Conservation (phyloP, 2,329 filamentous ascomycete genomes). For the Sporothrix brunneoviolacea region DNA sequence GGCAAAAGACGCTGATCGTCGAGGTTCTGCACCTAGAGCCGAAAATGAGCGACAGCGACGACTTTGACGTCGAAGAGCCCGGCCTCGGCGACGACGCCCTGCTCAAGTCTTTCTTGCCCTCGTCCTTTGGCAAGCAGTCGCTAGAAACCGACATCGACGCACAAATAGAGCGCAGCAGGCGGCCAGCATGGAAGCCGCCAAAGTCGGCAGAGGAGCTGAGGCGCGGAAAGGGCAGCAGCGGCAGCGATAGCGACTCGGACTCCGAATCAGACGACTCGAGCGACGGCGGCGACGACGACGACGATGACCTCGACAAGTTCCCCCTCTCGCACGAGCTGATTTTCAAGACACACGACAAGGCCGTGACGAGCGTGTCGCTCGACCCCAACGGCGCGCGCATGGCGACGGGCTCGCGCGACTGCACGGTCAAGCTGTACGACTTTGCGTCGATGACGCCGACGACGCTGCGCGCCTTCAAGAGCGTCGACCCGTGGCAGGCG, state of each 20-base stretch:
- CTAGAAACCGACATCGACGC: slow-evolving; percentile 66
- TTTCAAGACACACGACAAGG: slow-evolving; percentile 84
- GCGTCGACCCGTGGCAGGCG: slow-evolving; percentile 74
- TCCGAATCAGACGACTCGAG: slow-evolving; percentile 3
- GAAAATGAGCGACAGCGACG: slow-evolving; percentile 49
- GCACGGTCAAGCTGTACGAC: slow-evolving; percentile 86
- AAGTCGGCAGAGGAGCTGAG: slow-evolving; percentile 27
- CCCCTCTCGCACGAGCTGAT: slow-evolving; percentile 90
- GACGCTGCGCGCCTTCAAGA: slow-evolving; percentile 88
- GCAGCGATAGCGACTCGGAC: slow-evolving; percentile 24
- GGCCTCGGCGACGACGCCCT: slow-evolving; percentile 57
- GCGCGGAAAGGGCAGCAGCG: slow-evolving; percentile 17
- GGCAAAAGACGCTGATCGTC: no score
- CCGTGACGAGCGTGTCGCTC: slow-evolving; percentile 75
- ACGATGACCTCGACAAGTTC: slow-evolving; percentile 76
- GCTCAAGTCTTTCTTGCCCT: slow-evolving; percentile 70
- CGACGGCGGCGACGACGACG: slow-evolving; percentile 46
- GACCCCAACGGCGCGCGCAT: slow-evolving; percentile 81
- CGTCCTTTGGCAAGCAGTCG: slow-evolving; percentile 77
- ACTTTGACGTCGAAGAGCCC: slow-evolving; percentile 44
- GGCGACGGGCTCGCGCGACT: slow-evolving; percentile 86
- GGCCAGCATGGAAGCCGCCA: slow-evolving; percentile 40
- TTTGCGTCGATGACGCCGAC: slow-evolving; percentile 94
- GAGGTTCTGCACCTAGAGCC: background rate
- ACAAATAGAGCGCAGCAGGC: slow-evolving; percentile 74